A percentile compares a stretch with the other conserved stretches of the same genome.
phyloP scores from a whole-genome alignment of 768 basidiomycete genomes.

The Rubroboletus pulcherrimus region DNA sequence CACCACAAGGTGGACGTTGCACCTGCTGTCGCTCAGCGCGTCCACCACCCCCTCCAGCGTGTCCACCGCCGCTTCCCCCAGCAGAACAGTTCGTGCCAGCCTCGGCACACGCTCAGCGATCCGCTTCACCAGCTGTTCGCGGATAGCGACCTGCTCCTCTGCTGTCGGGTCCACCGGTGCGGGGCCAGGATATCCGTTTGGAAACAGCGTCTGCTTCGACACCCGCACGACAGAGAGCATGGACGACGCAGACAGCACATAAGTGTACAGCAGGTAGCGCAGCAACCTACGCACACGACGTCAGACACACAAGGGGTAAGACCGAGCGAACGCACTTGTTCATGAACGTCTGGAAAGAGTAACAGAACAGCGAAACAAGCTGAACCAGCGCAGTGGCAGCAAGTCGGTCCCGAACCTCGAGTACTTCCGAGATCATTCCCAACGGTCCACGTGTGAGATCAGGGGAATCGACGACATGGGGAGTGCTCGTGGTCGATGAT shows the following conservation, averaged over 20 bases:
- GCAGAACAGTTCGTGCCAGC: constrained; percentile 6
- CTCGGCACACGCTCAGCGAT: constrained; percentile 40
- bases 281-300: constrained; percentile 48
- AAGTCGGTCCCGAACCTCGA: constrained; percentile 46
- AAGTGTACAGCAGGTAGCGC: constrained; percentile 57
- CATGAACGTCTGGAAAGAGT: constrained; percentile 50
- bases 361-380: constrained; percentile 43
- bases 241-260: constrained; percentile 49
- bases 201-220: constrained; percentile 75
- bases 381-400: constrained; percentile 46
- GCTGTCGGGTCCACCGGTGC: constrained; percentile 68
- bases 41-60: constrained; percentile 57
- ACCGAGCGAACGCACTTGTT: constrained; percentile 44
- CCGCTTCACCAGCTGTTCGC: constrained; percentile 37
- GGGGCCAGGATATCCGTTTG: constrained; percentile 81
- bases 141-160: constrained; percentile 68
- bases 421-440: constrained; percentile 45
- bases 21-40: constrained; percentile 55
- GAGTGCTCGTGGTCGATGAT: constrained; percentile 18
- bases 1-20: constrained; percentile 77
- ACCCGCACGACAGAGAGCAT: constrained; percentile 51
- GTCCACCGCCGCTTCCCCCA: constrained; percentile 49
- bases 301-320: constrained; percentile 7
- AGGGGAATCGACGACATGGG: background rate
- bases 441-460: constrained; percentile 45